phyloP scores from a whole-genome alignment of 2,329 filamentous ascomycete genomes.

The Colletotrichum liriopes region DNA sequence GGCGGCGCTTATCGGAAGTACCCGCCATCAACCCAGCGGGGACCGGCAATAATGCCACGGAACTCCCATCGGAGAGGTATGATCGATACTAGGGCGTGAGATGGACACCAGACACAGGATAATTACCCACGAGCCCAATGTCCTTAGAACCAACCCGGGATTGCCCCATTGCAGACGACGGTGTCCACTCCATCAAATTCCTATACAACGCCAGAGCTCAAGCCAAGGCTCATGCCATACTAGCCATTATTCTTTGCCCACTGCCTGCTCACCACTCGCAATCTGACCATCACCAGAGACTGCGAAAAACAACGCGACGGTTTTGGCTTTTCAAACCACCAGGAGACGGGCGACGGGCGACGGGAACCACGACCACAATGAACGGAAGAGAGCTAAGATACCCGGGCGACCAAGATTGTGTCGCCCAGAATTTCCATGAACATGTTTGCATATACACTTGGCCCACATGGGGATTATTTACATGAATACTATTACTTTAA shows the following conservation, averaged over 20 bases:
- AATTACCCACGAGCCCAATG: background rate
- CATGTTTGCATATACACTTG: background rate
- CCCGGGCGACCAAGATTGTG: background rate
- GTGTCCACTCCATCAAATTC: no score
- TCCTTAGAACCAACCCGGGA: background rate
- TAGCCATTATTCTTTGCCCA: no score
- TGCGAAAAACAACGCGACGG: no score
- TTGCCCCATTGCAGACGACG: background rate
- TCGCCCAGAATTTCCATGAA: background rate
- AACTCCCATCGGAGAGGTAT: background rate
- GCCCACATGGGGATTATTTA: background rate
- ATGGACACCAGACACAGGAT: background rate
- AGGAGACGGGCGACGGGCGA: no score
- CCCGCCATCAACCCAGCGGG: slow-evolving; percentile 1
- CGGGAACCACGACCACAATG: background rate
- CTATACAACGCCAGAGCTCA: no score
- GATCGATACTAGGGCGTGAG: background rate
- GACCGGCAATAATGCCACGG: background rate
- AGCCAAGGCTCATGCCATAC: no score
- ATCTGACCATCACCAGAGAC: no score
- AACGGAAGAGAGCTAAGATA: background rate
- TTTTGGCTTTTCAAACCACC: no score
- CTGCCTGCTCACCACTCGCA: no score
- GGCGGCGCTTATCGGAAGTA: background rate
- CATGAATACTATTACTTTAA: background rate